A percentile compares a stretch with the other conserved stretches of the same genome.
Conservation (phyloP, 306 rosid species). For the Nissolia schottii region DNA sequence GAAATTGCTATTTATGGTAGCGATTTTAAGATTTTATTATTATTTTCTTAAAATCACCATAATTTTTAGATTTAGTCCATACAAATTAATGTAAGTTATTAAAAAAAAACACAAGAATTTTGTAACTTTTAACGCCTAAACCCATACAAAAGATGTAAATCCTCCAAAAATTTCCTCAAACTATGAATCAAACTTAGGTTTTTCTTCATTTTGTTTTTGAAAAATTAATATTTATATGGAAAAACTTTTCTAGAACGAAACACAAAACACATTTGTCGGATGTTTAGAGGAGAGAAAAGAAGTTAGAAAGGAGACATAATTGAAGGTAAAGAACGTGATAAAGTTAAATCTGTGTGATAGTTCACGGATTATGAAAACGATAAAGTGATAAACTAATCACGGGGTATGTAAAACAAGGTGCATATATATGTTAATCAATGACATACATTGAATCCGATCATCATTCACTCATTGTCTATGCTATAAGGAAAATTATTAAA, state of each 20-base stretch:
- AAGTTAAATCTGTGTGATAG: constrained; percentile 11
- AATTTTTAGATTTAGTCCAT: no score
- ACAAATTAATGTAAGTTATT: no score
- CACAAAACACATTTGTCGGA: not conserved
- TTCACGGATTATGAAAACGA: constrained; percentile 26
- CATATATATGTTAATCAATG: not conserved
- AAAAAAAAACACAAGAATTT: no score
- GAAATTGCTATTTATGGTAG: no score
- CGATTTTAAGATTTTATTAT: no score
- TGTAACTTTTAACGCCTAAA: no score
- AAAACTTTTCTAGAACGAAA: not conserved
- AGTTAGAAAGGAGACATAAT: not conserved
- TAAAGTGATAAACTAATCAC: constrained; percentile 24
- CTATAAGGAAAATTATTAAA: not conserved
- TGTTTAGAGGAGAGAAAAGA: not conserved
- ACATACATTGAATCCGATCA: not conserved
- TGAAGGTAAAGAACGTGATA: not conserved
- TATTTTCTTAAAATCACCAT: no score
- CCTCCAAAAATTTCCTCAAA: no score
- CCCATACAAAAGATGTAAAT: no score
- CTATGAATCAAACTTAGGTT: no score
- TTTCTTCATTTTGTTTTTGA: no score
- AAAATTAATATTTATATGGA: no score
- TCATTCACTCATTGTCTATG: not conserved
- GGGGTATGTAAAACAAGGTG: constrained; percentile 23